phyloP scores from a whole-genome alignment of 2,329 filamentous ascomycete genomes.

The Fusarium sacchari region DNA sequence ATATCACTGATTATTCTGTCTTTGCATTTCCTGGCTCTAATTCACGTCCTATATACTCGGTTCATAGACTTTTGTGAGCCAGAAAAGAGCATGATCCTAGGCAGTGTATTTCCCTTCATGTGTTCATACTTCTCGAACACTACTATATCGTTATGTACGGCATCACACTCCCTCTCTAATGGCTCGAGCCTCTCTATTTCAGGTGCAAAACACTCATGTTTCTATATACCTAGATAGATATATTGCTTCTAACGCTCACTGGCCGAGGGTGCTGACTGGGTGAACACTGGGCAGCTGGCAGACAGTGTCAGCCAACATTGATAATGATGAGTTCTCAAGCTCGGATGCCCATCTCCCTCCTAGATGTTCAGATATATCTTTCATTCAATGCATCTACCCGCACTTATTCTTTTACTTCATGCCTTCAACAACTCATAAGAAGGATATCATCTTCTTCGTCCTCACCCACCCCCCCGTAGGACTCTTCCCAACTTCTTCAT shows the following conservation, averaged over 20 bases:
- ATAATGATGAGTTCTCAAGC: background rate
- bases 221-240: background rate
- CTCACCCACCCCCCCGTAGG: background rate
- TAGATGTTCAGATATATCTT: background rate
- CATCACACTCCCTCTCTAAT: background rate
- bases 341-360: too few species aligned
- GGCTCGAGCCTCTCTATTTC: background rate
- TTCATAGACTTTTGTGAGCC: background rate
- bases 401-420: background rate
- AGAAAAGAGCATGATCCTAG: background rate
- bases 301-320: slow-evolving; percentile 12
- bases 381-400: background rate
- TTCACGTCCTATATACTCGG: background rate
- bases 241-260: background rate
- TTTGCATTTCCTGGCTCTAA: background rate
- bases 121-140: background rate
- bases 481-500: background rate
- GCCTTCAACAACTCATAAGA: background rate
- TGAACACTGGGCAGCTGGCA: slow-evolving; percentile 16
- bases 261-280: background rate
- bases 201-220: background rate
- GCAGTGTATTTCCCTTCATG: background rate
- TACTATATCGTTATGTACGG: background rate
- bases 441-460: background rate
- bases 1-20: background rate